Percentiles rank a stretch among this genome's conserved stretches.
Conservation (phyloP, 2,329 filamentous ascomycete genomes). For the Reticulascus tulasneorum region DNA sequence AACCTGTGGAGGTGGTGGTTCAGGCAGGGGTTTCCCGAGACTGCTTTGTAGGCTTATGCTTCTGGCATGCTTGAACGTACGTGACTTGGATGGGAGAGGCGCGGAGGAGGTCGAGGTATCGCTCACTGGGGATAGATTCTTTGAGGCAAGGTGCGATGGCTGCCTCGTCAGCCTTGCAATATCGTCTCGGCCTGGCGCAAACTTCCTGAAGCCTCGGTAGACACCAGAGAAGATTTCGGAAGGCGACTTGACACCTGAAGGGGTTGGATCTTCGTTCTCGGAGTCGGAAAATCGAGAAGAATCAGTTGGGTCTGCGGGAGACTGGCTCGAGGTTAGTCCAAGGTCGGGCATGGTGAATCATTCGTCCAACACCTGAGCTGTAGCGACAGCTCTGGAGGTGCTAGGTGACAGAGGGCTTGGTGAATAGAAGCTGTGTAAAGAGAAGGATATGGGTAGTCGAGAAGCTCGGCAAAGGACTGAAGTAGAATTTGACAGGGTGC, state of each 20-base stretch:
- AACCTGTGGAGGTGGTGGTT: slow-evolving; percentile 34
- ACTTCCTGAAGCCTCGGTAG: slow-evolving; percentile 48
- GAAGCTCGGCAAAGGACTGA: too few species aligned
- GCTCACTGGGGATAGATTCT: slow-evolving; percentile 22
- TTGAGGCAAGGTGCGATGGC: slow-evolving; percentile 35
- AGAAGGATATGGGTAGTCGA: too few species aligned
- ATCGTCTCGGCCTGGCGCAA: slow-evolving; percentile 40
- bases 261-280: slow-evolving; percentile 30
- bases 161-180: slow-evolving; percentile 38
- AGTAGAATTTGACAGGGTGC: too few species aligned
- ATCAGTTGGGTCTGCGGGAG: slow-evolving; percentile 25
- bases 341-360: slow-evolving; percentile 14
- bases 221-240: slow-evolving; percentile 48
- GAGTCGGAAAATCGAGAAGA: slow-evolving; percentile 40
- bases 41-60: slow-evolving; percentile 53
- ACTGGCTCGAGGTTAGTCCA: slow-evolving; percentile 28
- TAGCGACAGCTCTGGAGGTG: slow-evolving; percentile 1
- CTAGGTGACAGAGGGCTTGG: slow-evolving; percentile 1
- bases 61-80: slow-evolving; percentile 43
- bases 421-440: neutral
- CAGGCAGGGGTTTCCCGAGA: slow-evolving; percentile 54
- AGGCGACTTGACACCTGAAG: slow-evolving; percentile 26
- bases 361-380: slow-evolving; percentile 5
- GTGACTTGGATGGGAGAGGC: slow-evolving; percentile 16
- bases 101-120: slow-evolving; percentile 22